These are phyloP conservation scores for Fusarium udum DNA, from an alignment of 2,329 filamentous ascomycete species.

Conservation along the genomic window DNA sequence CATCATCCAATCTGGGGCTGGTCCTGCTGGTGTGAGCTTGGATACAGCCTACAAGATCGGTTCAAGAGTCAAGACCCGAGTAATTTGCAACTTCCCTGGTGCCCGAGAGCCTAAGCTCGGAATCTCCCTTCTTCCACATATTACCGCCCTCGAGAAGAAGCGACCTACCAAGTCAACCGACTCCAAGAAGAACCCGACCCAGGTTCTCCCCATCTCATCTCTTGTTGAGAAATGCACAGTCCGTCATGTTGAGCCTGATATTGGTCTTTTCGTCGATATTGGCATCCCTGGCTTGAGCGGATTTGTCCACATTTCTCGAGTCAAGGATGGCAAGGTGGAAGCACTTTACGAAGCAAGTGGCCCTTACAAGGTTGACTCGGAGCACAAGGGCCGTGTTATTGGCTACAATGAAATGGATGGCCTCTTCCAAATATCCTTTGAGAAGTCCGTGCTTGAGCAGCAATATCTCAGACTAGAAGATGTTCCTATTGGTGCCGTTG, in stretches of 20 bases:
- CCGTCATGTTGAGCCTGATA: constrained; percentile 78
- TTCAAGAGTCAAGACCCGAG: constrained; percentile 82
- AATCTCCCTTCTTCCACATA: constrained; percentile 87
- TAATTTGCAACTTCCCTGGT: constrained; percentile 87
- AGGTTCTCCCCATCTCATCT: constrained; percentile 75
- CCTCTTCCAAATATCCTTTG: constrained; percentile 84
- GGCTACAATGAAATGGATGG: constrained; percentile 90
- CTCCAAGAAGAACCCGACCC: constrained; percentile 60
- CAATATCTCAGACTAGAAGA: constrained; percentile 93
- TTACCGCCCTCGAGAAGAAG: constrained; percentile 69
- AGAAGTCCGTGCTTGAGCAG: constrained; percentile 84
- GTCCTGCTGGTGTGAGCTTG: constrained; percentile 73
- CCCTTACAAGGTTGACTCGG: constrained; percentile 78
- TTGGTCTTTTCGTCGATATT: constrained; percentile 83
- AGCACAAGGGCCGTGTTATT: constrained; percentile 82
- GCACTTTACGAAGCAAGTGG: constrained; percentile 80
- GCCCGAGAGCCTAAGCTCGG: constrained; percentile 85
- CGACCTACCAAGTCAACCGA: constrained; percentile 46
- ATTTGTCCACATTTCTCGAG: constrained; percentile 93
- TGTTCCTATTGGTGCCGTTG: constrained; percentile 80
- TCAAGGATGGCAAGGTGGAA: constrained; percentile 91
- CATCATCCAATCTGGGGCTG: constrained; percentile 84
- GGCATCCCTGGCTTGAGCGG: constrained; percentile 73
- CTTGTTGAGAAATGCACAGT: constrained; percentile 82
- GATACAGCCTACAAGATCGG: constrained; percentile 83